These are phyloP conservation scores for Trichosporon sp. DNA, from an alignment of 1,284 basidiomycete genomes.

Conservation along the genomic window DNA sequence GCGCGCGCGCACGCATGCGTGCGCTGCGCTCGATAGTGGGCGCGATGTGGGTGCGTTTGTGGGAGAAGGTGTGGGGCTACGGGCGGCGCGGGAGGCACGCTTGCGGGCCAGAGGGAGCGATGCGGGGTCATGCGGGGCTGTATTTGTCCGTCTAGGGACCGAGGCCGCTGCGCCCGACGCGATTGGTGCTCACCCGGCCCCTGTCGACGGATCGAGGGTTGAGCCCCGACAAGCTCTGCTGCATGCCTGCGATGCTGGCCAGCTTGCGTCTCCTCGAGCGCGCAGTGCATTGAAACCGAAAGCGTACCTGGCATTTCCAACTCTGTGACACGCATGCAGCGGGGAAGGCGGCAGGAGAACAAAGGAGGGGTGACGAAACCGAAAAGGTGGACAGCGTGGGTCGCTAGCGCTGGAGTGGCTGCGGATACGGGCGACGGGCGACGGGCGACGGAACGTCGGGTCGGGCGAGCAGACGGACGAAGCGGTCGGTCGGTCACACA, in stretches of 20 bases:
- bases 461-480: not conserved
- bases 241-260: not conserved
- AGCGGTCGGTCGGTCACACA: not conserved
- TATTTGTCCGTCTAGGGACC: not conserved
- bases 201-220: not conserved
- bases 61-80: not conserved
- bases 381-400: not conserved
- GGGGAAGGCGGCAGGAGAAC: not conserved
- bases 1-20: not conserved
- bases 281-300: not conserved
- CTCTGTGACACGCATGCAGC: not conserved
- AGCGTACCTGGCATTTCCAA: not conserved
- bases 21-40: not conserved
- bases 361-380: not conserved
- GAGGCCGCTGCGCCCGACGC: not conserved
- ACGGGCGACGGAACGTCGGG: not conserved
- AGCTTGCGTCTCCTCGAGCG: too few species aligned
- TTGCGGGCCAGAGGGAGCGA: not conserved
- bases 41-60: not conserved
- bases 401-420: not conserved
- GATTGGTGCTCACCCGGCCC: not conserved
- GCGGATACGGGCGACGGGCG: not conserved
- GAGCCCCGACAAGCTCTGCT: not conserved
- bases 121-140: not conserved
- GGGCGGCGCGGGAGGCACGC: not conserved